Percentiles rank a stretch among this genome's conserved stretches.
Evolutionary conservation across 2,329 filamentous ascomycete genomes (phyloP).

Genomic region (Ceratocystis huliohia): DNA sequence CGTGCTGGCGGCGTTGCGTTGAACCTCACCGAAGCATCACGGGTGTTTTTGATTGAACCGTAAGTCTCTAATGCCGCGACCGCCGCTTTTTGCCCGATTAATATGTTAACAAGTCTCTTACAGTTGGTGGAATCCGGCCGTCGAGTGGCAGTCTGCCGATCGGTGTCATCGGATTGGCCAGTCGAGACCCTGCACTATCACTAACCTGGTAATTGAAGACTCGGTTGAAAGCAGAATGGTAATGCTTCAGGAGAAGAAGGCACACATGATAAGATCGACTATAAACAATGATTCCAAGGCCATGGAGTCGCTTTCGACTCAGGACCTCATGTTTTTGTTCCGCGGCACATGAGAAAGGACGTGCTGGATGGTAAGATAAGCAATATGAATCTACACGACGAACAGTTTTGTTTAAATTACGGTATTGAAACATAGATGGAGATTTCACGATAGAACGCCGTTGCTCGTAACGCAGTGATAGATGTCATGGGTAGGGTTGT

Average conservation of each 20-base stretch:
- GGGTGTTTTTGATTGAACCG: conserved; percentile 93
- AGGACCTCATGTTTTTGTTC: conserved; percentile 96
- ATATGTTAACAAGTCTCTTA: conserved; percentile 12
- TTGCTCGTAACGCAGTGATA: no score
- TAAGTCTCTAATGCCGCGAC: conserved; percentile 39
- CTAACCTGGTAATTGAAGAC: conserved; percentile 88
- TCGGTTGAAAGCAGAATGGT: conserved; percentile 95
- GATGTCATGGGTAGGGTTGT: not conserved
- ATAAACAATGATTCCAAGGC: conserved; percentile 87
- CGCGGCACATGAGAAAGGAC: conserved; percentile 44
- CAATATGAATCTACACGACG: no score
- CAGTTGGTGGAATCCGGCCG: conserved; percentile 99
- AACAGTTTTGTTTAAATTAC: no score
- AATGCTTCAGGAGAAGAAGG: conserved; percentile 94
- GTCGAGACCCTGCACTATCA: conserved; percentile 84
- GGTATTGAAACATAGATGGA: not conserved
- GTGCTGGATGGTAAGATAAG: not conserved
- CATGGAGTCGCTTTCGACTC: conserved; percentile 78
- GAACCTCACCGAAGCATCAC: conserved; percentile 86
- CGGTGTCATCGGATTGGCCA: conserved; percentile 91
- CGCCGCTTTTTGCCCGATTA: not conserved
- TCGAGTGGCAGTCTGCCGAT: conserved; percentile 96
- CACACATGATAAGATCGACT: conserved; percentile 92
- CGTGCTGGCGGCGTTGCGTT: conserved; percentile 93
- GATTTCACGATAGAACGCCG: no score